A percentile compares a stretch with the other conserved stretches of the same genome.
Evolutionary conservation across 768 basidiomycete species (phyloP).

Genomic region (Kwoniella shandongensis): DNA sequence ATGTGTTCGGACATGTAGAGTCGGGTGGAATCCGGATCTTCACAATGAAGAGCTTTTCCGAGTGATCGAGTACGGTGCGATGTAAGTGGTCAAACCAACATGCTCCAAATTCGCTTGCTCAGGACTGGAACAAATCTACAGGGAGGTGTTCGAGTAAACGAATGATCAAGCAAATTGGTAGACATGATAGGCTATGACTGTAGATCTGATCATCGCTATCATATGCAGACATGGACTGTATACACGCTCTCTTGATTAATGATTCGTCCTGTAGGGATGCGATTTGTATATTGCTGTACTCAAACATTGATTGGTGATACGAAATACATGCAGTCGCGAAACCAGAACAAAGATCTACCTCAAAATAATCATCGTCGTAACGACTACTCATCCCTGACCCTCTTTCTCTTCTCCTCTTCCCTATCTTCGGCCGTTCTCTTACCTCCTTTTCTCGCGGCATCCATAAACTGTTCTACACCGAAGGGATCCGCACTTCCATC

Average conservation of each 20-base stretch:
- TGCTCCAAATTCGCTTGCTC: not conserved
- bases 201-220: no score
- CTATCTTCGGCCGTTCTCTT: slow-evolving; percentile 60
- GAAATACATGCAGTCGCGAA: no score
- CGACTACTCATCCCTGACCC: slow-evolving; percentile 16
- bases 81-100: slow-evolving; percentile 34
- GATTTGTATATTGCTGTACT: no score
- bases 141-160: slow-evolving; percentile 21
- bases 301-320: no score
- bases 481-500: slow-evolving; percentile 75
- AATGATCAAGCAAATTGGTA: not conserved
- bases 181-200: no score
- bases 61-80: slow-evolving; percentile 50
- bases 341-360: no score
- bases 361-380: no score
- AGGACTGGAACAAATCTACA: not conserved
- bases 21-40: slow-evolving; percentile 41
- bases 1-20: no score
- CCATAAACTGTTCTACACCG: slow-evolving; percentile 93
- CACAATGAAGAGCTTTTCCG: slow-evolving; percentile 44
- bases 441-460: slow-evolving; percentile 92
- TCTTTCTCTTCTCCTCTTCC: slow-evolving; percentile 19
- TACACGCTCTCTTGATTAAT: no score
- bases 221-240: no score
- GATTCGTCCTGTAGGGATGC: no score